Evolutionary conservation across 441 rosid species (phyloP).

Genomic region (Syzygium malaccense): DNA sequence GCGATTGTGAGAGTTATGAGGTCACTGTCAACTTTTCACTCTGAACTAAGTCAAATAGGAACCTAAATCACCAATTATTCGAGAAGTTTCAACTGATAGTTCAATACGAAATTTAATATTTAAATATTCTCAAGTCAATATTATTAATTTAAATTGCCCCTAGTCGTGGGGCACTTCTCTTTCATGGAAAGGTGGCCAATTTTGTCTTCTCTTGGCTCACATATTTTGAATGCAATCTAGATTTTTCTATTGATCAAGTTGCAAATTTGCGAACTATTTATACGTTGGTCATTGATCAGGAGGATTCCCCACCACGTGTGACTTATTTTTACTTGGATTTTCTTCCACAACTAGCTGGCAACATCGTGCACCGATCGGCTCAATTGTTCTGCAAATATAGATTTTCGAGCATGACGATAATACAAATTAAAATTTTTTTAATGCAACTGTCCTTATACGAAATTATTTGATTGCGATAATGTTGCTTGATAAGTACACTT

Average conservation of each 20-base stretch:
- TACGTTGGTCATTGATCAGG: not conserved
- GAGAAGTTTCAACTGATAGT: not conserved
- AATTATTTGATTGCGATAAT: too few relatives aligned
- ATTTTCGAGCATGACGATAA: not conserved
- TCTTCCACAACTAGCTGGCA: not conserved
- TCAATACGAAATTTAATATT: not conserved
- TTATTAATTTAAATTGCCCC: not conserved
- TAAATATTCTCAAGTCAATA: fast-evolving
- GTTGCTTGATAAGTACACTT: not conserved
- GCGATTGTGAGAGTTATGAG: not conserved
- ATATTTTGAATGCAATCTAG: not conserved
- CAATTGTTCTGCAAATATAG: not conserved
- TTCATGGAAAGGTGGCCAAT: not conserved
- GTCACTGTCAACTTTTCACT: not conserved
- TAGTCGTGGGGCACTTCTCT: not conserved
- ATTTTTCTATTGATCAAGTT: not conserved
- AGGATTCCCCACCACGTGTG: not conserved
- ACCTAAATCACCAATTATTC: not conserved
- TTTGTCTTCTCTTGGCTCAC: not conserved
- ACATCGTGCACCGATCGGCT: not conserved
- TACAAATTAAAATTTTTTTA: too few relatives aligned
- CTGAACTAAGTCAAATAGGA: not conserved
- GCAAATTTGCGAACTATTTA: not conserved
- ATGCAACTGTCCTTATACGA: too few relatives aligned
- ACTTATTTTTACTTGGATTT: not conserved